Base-by-base conservation (phyloP, 257 asterid species). In the Nicotiana tomentosiformis region DNA sequence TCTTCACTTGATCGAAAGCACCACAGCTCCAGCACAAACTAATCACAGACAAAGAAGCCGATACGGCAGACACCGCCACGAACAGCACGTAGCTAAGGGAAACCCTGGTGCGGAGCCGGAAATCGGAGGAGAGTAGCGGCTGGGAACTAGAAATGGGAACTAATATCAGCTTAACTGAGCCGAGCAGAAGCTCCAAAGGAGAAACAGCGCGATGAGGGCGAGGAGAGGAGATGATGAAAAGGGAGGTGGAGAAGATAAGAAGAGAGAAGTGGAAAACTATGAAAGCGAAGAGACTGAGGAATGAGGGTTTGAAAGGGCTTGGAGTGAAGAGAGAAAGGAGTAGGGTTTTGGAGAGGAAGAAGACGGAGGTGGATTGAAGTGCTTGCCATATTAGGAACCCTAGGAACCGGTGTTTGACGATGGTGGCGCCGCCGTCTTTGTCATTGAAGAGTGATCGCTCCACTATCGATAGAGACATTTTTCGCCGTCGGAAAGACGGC, bases 371-470 rank as follows among this genome's bases (percentile, higher is more conserved):
- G 20, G 98, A 90, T 67, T 86, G 93, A 57, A 93, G 84, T 23
- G 90, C 85, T 84, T 94, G 98, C 98, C 99, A 96, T 57, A 94
- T 92, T 56, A 96, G 82, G 85, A 92, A 92, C 86, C 97, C 91
- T 43, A 92, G 53, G 90, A 94, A 94, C 6, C 99, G 99, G 87
- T 92, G 87, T 49, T 88, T 89, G 89, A 91, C 82, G 72, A 93
- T 82, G 82, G 90, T 18, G 58, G 66, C 80, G 20, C 84, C 92
- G 85, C 93, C 93, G 87, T 89, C 88, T 77, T 91, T 91, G 78
- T 86, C 90, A 11, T 83, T 86, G 93, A 91, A 95, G 2, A 95
- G 89, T 1, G 91, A 67, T 49, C 91, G 89, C 39, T 92, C 88
- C 43, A 91, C 77, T 79, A 92, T 90, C 88, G 97, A 89, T 85